phyloP scores from a whole-genome alignment of 345 rosid genomes.

The Brassica nigra region DNA sequence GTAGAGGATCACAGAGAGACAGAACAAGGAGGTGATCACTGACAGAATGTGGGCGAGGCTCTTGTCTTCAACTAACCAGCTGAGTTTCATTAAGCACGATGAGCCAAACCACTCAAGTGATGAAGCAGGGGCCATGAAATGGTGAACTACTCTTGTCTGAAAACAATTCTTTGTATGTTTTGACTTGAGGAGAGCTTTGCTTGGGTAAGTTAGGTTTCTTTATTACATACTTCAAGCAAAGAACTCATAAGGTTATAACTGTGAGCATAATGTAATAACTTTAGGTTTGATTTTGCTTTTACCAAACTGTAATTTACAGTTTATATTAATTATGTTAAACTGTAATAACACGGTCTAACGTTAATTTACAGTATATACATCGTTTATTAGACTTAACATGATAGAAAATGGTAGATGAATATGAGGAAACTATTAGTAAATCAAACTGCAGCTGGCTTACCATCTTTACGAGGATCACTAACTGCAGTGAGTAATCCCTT shows the following conservation, averaged over 20 bases:
- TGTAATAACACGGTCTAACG: too few species aligned
- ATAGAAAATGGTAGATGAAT: not conserved
- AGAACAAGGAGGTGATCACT: constrained; percentile 72
- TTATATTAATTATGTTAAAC: not conserved
- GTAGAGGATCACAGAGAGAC: constrained; percentile 77
- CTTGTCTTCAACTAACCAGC: constrained; percentile 81
- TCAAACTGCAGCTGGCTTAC: constrained; percentile 82
- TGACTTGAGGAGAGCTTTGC: constrained; percentile 16
- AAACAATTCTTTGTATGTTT: not conserved
- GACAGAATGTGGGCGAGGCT: constrained; percentile 97
- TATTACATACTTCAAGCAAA: constrained; percentile 24
- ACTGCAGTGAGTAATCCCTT: constrained; percentile 76
- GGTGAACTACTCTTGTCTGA: constrained; percentile 12
- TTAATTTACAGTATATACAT: not conserved
- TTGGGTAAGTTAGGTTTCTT: constrained; percentile 19
- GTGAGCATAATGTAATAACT: constrained; percentile 30
- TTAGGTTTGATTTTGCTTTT: constrained; percentile 10
- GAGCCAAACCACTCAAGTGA: constrained; percentile 33
- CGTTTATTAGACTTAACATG: constrained; percentile 10
- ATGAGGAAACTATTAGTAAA: not conserved
- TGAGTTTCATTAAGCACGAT: constrained; percentile 57
- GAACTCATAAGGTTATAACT: not conserved
- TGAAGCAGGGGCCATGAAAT: constrained; percentile 37
- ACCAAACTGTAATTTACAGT: constrained; percentile 11
- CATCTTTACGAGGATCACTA: constrained; percentile 87